phyloP scores from a whole-genome alignment of 2,329 filamentous ascomycete species.

The Dissoconium aciculare region DNA sequence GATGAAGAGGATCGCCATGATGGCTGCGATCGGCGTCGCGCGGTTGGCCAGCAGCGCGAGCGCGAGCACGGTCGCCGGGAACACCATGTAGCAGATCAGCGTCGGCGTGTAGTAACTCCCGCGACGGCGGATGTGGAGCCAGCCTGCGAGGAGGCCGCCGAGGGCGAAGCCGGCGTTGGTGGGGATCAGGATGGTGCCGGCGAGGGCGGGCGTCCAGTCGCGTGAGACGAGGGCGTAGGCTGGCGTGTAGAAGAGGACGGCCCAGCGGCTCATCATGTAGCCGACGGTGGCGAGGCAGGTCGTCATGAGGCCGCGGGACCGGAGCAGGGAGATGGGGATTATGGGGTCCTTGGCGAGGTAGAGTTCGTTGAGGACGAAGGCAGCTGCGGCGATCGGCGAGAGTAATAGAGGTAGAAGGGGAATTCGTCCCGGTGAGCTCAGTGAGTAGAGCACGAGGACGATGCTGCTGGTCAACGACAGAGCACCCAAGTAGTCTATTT shows the following conservation, averaged over 20 bases:
- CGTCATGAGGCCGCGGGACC: conserved; percentile 53
- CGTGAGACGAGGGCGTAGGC: conserved; percentile 66
- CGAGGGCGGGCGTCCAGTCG: conserved; percentile 51
- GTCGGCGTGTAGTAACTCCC: conserved; percentile 52
- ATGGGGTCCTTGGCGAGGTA: conserved; percentile 53
- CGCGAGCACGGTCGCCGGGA: conserved; percentile 43
- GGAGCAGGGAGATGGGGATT: conserved; percentile 56
- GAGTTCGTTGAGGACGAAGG: conserved; percentile 48
- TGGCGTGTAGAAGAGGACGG: conserved; percentile 65
- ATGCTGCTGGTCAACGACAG: conserved; percentile 48
- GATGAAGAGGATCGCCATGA: conserved; percentile 46
- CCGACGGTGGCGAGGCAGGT: conserved; percentile 61
- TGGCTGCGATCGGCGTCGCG: conserved; percentile 36
- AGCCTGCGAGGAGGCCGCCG: conserved; percentile 59
- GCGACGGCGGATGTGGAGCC: conserved; percentile 56
- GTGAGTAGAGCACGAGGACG: conserved; percentile 55
- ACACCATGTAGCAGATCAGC: conserved; percentile 42
- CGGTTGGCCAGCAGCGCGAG: conserved; percentile 44
- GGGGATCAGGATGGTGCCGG: conserved; percentile 63
- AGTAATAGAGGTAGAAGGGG: conserved; percentile 44
- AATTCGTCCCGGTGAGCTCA: conserved; percentile 48
- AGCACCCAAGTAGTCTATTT: conserved; percentile 63
- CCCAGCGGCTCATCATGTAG: conserved; percentile 70
- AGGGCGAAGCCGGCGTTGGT: conserved; percentile 67
- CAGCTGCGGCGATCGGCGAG: conserved; percentile 43